A percentile compares a stretch with the other conserved stretches of the same genome.
phyloP scores from a whole-genome alignment of 805 yeast species.

The Saccharomycopsis vini region DNA sequence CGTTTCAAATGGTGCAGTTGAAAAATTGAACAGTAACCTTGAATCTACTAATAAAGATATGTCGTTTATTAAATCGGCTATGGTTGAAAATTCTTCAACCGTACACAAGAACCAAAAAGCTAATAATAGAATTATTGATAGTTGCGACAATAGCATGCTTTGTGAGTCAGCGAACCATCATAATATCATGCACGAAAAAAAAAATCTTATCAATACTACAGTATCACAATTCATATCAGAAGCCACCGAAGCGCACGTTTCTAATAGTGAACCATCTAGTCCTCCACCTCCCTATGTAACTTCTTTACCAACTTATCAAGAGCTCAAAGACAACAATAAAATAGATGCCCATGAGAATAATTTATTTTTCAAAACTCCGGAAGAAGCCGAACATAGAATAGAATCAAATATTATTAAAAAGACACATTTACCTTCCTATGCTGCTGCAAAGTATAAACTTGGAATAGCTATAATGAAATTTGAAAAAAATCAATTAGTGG shows the following conservation, averaged over 20 bases:
- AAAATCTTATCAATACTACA: no score
- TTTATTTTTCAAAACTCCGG: slow-evolving; percentile 13
- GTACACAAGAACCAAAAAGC: no score
- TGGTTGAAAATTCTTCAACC: no score
- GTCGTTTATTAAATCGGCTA: no score
- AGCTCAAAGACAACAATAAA: neutral
- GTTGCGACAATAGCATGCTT: no score
- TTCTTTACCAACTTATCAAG: slow-evolving; percentile 6
- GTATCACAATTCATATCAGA: no score
- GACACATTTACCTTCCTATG: slow-evolving; percentile 13
- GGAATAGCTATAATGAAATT: slow-evolving; percentile 13
- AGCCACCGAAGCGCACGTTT: no score
- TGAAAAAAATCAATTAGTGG: slow-evolving; percentile 15
- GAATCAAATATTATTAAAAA: slow-evolving; percentile 10
- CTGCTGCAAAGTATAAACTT: slow-evolving; percentile 15
- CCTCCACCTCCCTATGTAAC: neutral
- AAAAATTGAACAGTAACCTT: no score
- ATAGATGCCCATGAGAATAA: slow-evolving; percentile 9
- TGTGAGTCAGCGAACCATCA: no score
- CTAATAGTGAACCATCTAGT: neutral
- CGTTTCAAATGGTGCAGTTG: neutral
- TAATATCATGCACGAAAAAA: no score
- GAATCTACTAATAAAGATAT: no score
- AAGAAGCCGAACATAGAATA: slow-evolving; percentile 9
- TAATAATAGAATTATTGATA: no score